Base-by-base conservation (phyloP, 1,284 basidiomycete genomes). In the Ceratobasidium sp. region DNA sequence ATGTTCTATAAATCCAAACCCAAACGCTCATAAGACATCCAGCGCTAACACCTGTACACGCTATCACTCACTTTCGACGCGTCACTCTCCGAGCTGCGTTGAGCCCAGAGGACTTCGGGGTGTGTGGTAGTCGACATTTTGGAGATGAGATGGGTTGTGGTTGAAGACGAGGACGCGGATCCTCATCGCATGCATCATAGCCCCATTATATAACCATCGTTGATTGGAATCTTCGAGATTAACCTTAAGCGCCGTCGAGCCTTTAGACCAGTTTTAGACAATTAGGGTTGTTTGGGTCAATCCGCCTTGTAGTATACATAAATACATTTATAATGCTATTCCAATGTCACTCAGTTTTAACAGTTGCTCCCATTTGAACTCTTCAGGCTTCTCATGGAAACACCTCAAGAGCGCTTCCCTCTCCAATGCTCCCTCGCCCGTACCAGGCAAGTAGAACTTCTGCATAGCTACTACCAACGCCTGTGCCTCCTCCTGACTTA, bases 61-160 rank as follows among this genome's bases (percentile, higher is more conserved):
- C 14, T 13, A 18, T 16, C 18, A 35, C 76, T 66, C 44, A 93
- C 95, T 86, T 95, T 95, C 73, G 86, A 86, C 57, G 89, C 84
- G 26, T 86, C 87, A 9, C 83, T 78, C 26, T 83, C 85, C 32
- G 89, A 92, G 83, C 90, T 93, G 77, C 95, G 88, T 82, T 98
- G 94, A 62, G 95, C 95, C 93, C 95, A 98, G 2, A 94, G 85
- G 69, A 96, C 85, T 83, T 97, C 94, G 54, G 95, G 94, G 82
- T 95, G 93, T 75, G 81, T 32, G 18, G 66, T 57, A 7, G 23
- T 21, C 8, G 54, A 57, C 66, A 57, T 57, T 5, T 32, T 57
- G 7, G 18, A 57, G 54, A 21, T 57, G 54, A n/a, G n/a, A n/a
- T n/a, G n/a, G n/a, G 46, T 59, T 9, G 52, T 52, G 26, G 49